Base-by-base conservation (phyloP, 345 rosid species). In the Eutrema japonicum region DNA sequence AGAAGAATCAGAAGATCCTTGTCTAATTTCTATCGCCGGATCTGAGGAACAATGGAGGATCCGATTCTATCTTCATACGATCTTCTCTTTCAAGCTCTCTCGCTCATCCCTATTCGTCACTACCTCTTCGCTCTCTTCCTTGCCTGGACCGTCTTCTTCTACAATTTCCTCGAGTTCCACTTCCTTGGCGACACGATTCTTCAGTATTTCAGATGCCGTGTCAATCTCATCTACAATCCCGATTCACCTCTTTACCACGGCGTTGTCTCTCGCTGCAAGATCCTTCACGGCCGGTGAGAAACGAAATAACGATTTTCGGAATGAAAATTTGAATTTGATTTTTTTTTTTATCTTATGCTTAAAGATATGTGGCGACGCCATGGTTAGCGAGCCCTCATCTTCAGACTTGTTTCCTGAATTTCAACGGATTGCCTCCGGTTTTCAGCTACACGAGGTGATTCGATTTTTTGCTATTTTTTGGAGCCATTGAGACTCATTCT, bases 311-410 rank as follows among this genome's bases (percentile, higher is more conserved):
- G 37, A 26, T 62, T 73, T 54, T 3, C 12, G 8, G 9, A 37
- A 5, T 37, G 4, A 5, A 10, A 41, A 2, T 35, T 4, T 27
- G 8, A 41, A 0, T 54, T 33, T 8, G 2, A 40, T 1, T 56
- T 12, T 10, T 32, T 32, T 22, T 1, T 29, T n/a, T 8, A 5
- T 30, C 3, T 4, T 46, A 8, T 48, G 48, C 0, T 42, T 6
- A 33, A 70, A 88, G 96, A 79, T 93, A 90, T 75, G 57, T 82
- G 68, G 85, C 85, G 35, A 90, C 96, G 1, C 92, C 92, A 0
- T 93, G 98, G 98, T 81, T 93, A 37, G 80, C 98, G 9, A 89
- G 96, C 68, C 97, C 97, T 78, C 96, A 93, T 82, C 22, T 93
- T n/a, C 97, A 90, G 75, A 89, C 87, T 11, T 71, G 68, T 69